Base-by-base conservation (phyloP, 1,284 basidiomycete species). In the Rhodotorula sp. region DNA sequence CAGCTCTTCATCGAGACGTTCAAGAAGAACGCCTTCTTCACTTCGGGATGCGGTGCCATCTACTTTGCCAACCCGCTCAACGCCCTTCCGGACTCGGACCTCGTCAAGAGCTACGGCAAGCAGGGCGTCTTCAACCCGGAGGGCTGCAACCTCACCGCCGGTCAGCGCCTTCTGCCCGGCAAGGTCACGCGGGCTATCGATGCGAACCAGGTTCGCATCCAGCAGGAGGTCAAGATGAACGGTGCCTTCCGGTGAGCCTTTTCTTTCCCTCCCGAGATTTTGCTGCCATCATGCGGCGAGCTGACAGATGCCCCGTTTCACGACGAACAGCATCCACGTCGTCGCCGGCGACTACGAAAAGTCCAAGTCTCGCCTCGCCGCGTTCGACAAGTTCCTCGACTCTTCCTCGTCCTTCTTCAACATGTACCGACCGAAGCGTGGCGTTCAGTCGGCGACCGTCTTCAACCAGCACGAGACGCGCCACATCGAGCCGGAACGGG, bases 161-260 rank as follows among this genome's bases (percentile, higher is more conserved):
- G 79, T 23, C 72, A 78, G 70, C 72, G 79, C 12, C 67, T 80
- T 18, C 65, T 79, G 3, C 78, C 79, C 7, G 79, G 78, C 62
- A 77, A 78, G 60, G 73, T 76, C 29, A 78, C 75, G 5, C 70
- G 79, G 34, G 75, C 74, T 20, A 71, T 79, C 62, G 79, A 80
- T 64, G 79, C 78, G 51, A 80, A 80, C 72, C 75, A 76, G 34
- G 76, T 80, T 34, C 64, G 78, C 39, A 75, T 80, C 43, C 79
- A 80, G 70, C 79, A 80, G 63, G 79, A 78, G 75, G 67, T 79
- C 58, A 76, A 76, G 67, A 80, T 80, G 79, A 78, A 78, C 59
- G 79, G 79, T 23, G 39, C 39, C 26, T 79, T 79, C 74, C 77
- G 79, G 66, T 76, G 26, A 29, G 69, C 49, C 49, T 54, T 43